Evolutionary conservation across 768 basidiomycete genomes (phyloP).

Genomic region (Boletus pseudopeckii): DNA sequence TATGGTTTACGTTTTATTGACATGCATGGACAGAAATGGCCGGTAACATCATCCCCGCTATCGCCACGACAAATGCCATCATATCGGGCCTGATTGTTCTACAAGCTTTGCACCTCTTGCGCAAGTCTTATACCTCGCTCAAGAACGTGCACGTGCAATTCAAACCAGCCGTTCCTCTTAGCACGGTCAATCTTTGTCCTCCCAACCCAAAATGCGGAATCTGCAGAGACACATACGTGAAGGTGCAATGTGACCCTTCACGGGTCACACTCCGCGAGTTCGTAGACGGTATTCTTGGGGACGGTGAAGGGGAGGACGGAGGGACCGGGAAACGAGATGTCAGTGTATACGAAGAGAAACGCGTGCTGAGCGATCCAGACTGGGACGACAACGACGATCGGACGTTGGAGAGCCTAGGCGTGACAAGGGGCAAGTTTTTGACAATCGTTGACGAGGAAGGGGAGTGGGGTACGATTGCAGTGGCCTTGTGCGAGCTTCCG

Average conservation of each 20-base stretch:
- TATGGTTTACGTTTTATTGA: not conserved
- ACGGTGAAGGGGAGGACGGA: constrained; percentile 33
- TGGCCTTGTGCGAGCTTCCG: constrained; percentile 70
- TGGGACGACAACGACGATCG: constrained; percentile 85
- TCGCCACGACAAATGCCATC: constrained; percentile 98
- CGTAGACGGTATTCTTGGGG: constrained; percentile 62
- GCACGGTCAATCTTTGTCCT: constrained; percentile 55
- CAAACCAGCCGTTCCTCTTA: constrained; percentile 76
- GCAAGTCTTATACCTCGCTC: constrained; percentile 53
- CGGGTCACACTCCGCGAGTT: constrained; percentile 70
- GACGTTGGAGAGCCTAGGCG: constrained; percentile 77
- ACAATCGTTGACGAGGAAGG: constrained; percentile 88
- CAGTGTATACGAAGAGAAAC: constrained; percentile 82
- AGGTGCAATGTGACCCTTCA: constrained; percentile 68
- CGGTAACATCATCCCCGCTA: constrained; percentile 98
- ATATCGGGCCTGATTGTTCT: constrained; percentile 93
- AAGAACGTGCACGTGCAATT: constrained; percentile 79
- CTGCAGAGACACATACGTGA: constrained; percentile 81
- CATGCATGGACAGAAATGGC: constrained; percentile 75
- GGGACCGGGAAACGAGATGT: constrained; percentile 54
- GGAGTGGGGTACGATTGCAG: constrained; percentile 64
- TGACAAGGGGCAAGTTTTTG: constrained; percentile 82
- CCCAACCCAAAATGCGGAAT: constrained; percentile 82
- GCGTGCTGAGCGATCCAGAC: constrained; percentile 88
- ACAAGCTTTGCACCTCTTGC: constrained; percentile 83